phyloP scores from a whole-genome alignment of 2,329 filamentous ascomycete genomes.

The Penicillium corylophilum region DNA sequence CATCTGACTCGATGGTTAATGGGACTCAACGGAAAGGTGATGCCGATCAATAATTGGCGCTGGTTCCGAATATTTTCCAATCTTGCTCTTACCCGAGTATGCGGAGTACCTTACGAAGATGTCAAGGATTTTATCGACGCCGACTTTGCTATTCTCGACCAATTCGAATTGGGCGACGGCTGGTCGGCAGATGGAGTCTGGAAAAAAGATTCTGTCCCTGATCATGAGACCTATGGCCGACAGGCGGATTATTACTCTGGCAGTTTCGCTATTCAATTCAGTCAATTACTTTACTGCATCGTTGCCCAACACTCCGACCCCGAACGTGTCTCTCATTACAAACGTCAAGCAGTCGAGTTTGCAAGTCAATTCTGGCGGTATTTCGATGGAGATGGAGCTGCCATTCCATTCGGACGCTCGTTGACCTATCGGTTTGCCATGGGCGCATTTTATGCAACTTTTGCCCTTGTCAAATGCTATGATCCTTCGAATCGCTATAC shows the following conservation, averaged over 20 bases:
- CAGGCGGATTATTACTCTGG: constrained; percentile 56
- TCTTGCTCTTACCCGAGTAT: constrained; percentile 45
- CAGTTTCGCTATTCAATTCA: constrained; percentile 55
- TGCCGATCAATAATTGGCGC: constrained; percentile 53
- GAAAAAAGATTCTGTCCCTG: neutral
- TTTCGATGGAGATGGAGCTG: constrained; percentile 4
- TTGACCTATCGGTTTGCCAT: constrained; percentile 54
- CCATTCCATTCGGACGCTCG: constrained; percentile 55
- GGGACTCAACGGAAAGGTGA: constrained; percentile 45
- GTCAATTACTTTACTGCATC: constrained; percentile 46
- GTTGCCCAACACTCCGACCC: neutral
- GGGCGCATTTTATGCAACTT: constrained; percentile 50
- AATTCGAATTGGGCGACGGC: constrained; percentile 46
- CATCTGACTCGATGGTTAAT: constrained; percentile 32
- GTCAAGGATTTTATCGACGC: constrained; percentile 39
- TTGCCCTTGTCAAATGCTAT: constrained; percentile 32
- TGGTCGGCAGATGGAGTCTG: constrained; percentile 49
- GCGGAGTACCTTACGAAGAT: constrained; percentile 36
- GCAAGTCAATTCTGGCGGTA: constrained; percentile 4
- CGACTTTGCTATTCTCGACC: constrained; percentile 47
- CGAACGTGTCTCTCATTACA: neutral
- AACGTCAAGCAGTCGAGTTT: neutral
- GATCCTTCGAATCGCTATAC: neutral
- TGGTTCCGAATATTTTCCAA: constrained; percentile 56
- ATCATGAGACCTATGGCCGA: constrained; percentile 2